Evolutionary conservation across 2,329 filamentous ascomycete species (phyloP).

Genomic region (Zymoseptoria ardabiliae): DNA sequence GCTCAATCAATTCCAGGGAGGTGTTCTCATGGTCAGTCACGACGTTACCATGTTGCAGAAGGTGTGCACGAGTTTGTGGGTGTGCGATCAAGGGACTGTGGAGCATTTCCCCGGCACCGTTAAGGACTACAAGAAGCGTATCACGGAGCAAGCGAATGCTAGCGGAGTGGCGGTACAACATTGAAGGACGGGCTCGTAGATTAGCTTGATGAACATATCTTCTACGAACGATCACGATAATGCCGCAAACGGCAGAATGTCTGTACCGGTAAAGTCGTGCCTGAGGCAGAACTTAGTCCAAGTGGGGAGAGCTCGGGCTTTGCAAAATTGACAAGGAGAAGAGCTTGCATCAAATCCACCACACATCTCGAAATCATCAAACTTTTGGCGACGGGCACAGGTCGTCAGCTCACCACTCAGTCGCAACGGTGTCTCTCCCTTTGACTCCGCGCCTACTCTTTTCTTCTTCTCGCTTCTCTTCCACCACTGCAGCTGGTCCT

Average conservation of each 20-base stretch:
- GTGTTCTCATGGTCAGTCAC: slow-evolving; percentile 97
- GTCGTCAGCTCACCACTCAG: slow-evolving; percentile 20
- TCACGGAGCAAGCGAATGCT: slow-evolving; percentile 65
- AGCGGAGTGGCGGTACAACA: slow-evolving; percentile 60
- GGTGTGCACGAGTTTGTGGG: slow-evolving; percentile 91
- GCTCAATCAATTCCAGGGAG: slow-evolving; percentile 79
- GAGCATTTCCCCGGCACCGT: slow-evolving; percentile 96
- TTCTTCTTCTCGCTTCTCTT: slow-evolving; percentile 15
- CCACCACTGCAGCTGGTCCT: slow-evolving; percentile 29
- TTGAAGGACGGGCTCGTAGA: slow-evolving; percentile 12
- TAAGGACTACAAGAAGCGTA: slow-evolving; percentile 95
- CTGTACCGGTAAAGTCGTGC: background rate
- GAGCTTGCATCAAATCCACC: background rate
- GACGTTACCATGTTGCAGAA: slow-evolving; percentile 98
- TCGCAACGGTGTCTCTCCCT: slow-evolving; percentile 22
- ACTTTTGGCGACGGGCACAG: slow-evolving; percentile 22
- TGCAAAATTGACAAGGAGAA: background rate
- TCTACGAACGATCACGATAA: background rate
- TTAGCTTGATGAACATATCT: background rate
- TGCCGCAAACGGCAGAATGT: background rate
- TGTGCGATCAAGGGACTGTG: slow-evolving; percentile 83
- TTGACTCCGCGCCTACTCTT: slow-evolving; percentile 21
- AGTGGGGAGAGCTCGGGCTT: background rate
- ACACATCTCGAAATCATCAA: background rate
- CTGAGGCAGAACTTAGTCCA: background rate